These are phyloP conservation scores for Hericium erinaceus DNA, from an alignment of 768 basidiomycete genomes.

Conservation along the genomic window DNA sequence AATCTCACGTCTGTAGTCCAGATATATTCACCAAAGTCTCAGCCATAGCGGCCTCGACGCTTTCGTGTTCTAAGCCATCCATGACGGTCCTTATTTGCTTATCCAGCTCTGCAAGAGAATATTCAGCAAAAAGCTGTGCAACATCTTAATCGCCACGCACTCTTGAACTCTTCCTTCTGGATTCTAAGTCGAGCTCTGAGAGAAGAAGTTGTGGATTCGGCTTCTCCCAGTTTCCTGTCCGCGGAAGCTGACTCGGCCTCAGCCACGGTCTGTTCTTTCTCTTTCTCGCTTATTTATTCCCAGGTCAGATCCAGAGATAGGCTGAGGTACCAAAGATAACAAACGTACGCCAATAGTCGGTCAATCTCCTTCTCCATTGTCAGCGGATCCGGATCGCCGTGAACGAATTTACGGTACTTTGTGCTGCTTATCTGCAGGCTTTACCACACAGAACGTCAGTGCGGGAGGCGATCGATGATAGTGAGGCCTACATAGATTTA, in stretches of 20 bases:
- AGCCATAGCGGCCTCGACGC: no score
- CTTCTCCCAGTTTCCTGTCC: constrained; percentile 50
- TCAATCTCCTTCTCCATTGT: constrained; percentile 72
- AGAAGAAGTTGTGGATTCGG: constrained; percentile 53
- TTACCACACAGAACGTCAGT: background rate
- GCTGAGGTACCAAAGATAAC: background rate
- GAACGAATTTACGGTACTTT: constrained; percentile 60
- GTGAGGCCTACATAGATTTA: constrained; percentile 42
- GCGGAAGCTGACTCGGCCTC: constrained; percentile 34
- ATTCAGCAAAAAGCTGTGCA: background rate
- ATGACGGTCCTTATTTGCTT: constrained; percentile 22
- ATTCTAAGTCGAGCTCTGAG: constrained; percentile 50
- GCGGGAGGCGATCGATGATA: background rate
- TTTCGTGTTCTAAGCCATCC: no score
- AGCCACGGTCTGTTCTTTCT: constrained; percentile 44
- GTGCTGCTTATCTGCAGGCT: constrained; percentile 50
- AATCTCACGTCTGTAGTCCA: no score
- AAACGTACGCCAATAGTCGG: constrained; percentile 43
- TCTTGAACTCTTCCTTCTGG: constrained; percentile 54
- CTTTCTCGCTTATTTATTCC: constrained; percentile 34
- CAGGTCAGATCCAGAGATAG: background rate
- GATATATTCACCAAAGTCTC: no score
- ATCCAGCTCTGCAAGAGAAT: constrained; percentile 35
- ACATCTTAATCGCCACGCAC: constrained; percentile 28
- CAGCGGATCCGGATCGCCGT: constrained; percentile 45